These are phyloP conservation scores for Citrullus mucosospermus DNA, from an alignment of 306 rosid genomes.

Conservation along the genomic window DNA sequence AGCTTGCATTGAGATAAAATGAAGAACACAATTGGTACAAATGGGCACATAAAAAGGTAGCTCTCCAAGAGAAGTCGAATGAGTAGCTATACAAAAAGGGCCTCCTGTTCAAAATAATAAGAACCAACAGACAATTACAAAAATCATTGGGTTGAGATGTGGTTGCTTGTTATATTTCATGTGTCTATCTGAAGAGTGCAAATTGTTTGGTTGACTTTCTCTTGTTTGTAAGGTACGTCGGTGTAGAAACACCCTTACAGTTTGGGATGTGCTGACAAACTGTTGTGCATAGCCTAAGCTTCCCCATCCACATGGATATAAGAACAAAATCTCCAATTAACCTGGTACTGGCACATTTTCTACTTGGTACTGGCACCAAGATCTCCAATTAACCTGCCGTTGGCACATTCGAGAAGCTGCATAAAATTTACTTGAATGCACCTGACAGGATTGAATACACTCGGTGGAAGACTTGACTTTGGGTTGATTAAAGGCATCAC, in stretches of 20 bases:
- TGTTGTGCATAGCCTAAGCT: not conserved
- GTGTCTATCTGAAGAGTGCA: not conserved
- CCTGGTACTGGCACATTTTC: not conserved
- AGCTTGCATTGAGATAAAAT: not conserved
- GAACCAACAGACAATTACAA: not conserved
- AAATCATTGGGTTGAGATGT: not conserved
- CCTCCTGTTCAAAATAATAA: not conserved
- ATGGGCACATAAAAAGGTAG: not conserved
- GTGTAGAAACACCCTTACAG: not conserved
- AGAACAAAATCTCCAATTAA: not conserved
- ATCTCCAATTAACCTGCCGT: not conserved
- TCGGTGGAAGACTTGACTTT: not conserved
- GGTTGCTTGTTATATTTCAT: not conserved
- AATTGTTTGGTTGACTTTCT: not conserved
- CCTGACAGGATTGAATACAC: not conserved
- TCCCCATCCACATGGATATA: not conserved
- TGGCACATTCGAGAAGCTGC: not conserved
- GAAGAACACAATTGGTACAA: not conserved
- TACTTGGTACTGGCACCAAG: not conserved
- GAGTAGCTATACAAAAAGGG: not conserved
- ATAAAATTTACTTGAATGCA: not conserved
- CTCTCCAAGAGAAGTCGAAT: not conserved
- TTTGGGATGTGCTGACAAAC: not conserved
- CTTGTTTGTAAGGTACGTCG: not conserved
- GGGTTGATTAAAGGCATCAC: not conserved